phyloP scores from a whole-genome alignment of 441 rosid genomes.

The Melastoma candidum region DNA sequence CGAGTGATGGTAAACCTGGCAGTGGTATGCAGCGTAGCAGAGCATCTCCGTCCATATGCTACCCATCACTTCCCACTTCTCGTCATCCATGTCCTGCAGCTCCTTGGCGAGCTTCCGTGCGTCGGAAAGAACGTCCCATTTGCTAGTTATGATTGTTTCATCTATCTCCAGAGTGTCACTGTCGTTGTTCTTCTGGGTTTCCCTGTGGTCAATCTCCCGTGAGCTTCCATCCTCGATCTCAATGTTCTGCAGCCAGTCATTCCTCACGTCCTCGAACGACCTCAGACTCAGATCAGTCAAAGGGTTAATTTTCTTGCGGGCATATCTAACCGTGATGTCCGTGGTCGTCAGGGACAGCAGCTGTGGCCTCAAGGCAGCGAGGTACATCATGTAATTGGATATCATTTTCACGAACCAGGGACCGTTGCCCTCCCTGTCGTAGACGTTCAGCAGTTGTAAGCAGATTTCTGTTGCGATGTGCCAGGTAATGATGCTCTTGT shows the following conservation, averaged over 20 bases:
- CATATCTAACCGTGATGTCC: neutral
- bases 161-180: too few relatives aligned
- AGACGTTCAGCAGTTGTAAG: neutral
- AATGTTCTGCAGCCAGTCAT: neutral
- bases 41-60: conserved; percentile 8
- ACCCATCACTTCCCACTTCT: conserved; percentile 2
- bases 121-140: neutral
- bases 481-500: conserved; percentile 8
- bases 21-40: conserved; percentile 5
- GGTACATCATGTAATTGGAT: conserved; percentile 7
- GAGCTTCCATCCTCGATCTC: neutral
- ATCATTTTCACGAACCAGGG: neutral
- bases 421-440: neutral
- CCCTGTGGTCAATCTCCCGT: too few relatives aligned
- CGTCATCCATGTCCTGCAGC: neutral
- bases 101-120: conserved; percentile 1
- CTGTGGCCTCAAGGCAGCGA: neutral
- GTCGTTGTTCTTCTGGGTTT: too few relatives aligned
- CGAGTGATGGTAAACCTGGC: neutral
- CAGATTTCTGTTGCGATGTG: conserved; percentile 1
- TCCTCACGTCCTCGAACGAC: neutral
- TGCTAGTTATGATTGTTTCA: neutral
- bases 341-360: neutral
- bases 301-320: neutral
- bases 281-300: neutral